phyloP scores from a whole-genome alignment of 208 protist species.

The Leishmania turanica region DNA sequence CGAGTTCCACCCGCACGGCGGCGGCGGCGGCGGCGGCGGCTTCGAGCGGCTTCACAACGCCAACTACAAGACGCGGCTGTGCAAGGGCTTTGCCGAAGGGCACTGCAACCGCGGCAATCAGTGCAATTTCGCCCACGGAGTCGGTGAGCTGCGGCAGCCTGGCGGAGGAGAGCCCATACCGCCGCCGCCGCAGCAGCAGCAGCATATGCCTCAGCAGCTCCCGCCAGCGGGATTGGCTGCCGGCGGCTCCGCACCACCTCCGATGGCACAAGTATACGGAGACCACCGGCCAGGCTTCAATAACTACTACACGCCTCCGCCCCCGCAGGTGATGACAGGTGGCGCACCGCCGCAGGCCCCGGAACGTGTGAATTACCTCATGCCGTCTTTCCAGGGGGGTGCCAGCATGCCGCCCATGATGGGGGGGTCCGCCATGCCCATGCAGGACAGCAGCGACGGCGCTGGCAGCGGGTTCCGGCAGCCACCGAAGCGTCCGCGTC shows the following conservation, averaged over 20 bases:
- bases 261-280: conserved; percentile 1
- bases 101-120: conserved; percentile 61
- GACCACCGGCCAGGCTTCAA: conserved; percentile 1
- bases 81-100: conserved; percentile 75
- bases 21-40: conserved; percentile 8
- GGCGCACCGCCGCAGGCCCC: conserved; percentile 4
- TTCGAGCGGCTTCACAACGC: conserved; percentile 14
- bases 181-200: background rate
- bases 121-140: conserved; percentile 87
- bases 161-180: background rate
- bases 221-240: background rate
- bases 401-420: conserved; percentile 21
- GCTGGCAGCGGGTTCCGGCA: conserved; percentile 25
- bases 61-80: conserved; percentile 76
- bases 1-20: conserved; percentile 5
- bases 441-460: background rate
- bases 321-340: background rate
- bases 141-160: conserved; percentile 49
- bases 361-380: conserved; percentile 29
- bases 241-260: conserved; percentile 1
- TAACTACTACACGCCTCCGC: background rate
- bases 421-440: conserved; percentile 9
- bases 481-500: conserved; percentile 33
- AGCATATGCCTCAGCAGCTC: background rate
- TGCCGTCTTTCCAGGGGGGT: conserved; percentile 19